Evolutionary conservation across 371 early-diverging fungal genomes (phyloP).

Genomic region (Saksenaea vasiformis): DNA sequence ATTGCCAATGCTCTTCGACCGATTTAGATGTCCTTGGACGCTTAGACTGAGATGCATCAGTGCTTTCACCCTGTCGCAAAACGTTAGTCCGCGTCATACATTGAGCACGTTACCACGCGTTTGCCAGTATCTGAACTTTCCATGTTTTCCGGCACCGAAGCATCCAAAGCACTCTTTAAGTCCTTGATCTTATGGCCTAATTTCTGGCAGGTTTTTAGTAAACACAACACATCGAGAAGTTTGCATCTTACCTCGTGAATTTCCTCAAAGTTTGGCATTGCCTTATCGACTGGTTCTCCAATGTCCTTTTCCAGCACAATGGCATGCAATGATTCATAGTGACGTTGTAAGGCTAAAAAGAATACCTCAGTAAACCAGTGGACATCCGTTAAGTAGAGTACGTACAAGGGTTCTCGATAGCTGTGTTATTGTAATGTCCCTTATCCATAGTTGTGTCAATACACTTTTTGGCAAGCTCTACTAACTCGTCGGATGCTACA

Average conservation of each 20-base stretch:
- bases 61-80: not conserved
- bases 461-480: constrained; percentile 34
- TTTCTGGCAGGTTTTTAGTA: not conserved
- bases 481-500: constrained; percentile 10
- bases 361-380: not conserved
- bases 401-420: constrained; percentile 67
- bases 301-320: constrained; percentile 49
- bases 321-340: constrained; percentile 63
- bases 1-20: constrained; percentile 1
- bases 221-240: not conserved
- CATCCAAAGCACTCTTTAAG: constrained; percentile 6
- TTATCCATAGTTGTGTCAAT: constrained; percentile 45
- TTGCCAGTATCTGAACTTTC: not conserved
- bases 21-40: constrained; percentile 4
- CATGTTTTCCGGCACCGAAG: not conserved
- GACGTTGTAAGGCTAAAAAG: constrained; percentile 55
- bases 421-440: constrained; percentile 46
- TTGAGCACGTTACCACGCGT: not conserved
- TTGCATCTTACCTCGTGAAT: constrained; percentile 22
- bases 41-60: not conserved
- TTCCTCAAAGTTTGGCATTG: constrained; percentile 18
- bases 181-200: constrained; percentile 13
- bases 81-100: not conserved
- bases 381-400: not conserved
- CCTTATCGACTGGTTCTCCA: constrained; percentile 16